Evolutionary conservation across 495 filamentous ascomycete genomes (phyloP).

Genomic region (Penicillium manginii): DNA sequence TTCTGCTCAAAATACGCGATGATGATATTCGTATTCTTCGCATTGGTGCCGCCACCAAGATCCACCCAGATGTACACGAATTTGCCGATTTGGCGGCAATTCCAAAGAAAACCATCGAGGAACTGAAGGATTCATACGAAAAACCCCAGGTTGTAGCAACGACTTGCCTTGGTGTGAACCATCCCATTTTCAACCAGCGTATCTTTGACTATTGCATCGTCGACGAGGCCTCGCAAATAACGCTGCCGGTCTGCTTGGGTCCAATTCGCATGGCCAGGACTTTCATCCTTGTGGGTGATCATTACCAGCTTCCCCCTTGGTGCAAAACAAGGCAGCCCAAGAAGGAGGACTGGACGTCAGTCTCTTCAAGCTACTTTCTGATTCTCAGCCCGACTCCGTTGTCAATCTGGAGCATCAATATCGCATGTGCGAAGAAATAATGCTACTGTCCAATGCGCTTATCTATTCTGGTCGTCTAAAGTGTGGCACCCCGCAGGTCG

Average conservation of each 20-base stretch:
- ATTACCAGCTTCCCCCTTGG: constrained; percentile 94
- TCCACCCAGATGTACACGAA: constrained; percentile 81
- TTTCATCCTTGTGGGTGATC: constrained; percentile 94
- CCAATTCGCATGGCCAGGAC: constrained; percentile 92
- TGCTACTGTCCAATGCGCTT: constrained; percentile 88
- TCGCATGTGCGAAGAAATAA: constrained; percentile 96
- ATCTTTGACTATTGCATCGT: constrained; percentile 98
- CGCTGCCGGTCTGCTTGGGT: constrained; percentile 88
- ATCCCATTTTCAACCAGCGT: constrained; percentile 83
- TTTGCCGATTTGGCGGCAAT: constrained; percentile 78
- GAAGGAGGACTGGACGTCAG: constrained; percentile 89
- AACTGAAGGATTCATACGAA: constrained; percentile 80
- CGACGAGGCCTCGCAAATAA: constrained; percentile 97
- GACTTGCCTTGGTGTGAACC: constrained; percentile 89
- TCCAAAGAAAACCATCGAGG: constrained; percentile 74
- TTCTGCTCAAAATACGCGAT: constrained; percentile 83
- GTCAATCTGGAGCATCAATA: constrained; percentile 94
- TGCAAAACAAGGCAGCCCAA: constrained; percentile 86
- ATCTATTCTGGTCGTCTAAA: constrained; percentile 90
- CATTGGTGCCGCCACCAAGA: constrained; percentile 77
- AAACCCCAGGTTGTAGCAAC: constrained; percentile 87
- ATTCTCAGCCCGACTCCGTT: constrained; percentile 82
- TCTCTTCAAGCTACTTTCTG: constrained; percentile 90
- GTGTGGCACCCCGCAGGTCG: constrained; percentile 80
- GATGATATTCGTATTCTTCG: constrained; percentile 82